phyloP scores from a whole-genome alignment of 139 green algal species.

The Chlamydomonas eustigma region DNA sequence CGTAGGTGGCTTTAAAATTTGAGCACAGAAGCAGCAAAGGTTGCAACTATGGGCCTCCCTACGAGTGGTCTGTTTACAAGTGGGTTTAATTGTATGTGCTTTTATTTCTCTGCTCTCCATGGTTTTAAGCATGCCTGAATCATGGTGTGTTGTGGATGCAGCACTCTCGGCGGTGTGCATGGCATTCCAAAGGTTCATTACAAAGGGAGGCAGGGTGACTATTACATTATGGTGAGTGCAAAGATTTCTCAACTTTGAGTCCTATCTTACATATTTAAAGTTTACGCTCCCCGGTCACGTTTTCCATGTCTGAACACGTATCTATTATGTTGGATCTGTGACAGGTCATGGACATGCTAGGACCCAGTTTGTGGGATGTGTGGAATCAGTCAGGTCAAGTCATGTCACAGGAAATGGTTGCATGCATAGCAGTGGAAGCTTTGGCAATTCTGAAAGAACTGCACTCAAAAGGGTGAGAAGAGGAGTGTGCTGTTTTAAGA shows the following conservation, averaged over 20 bases:
- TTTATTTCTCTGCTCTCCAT: too few species aligned
- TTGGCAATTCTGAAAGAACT: slow-evolving; percentile 92
- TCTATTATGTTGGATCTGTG: neutral
- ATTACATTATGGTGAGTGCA: slow-evolving; percentile 97
- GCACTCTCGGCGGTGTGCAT: slow-evolving; percentile 69
- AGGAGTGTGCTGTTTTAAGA: too few species aligned
- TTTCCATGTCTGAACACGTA: too few species aligned
- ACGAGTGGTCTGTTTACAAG: slow-evolving; percentile 98
- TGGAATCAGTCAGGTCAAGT: slow-evolving; percentile 85
- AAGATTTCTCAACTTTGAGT: too few species aligned
- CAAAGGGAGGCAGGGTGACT: slow-evolving; percentile 96
- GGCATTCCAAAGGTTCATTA: slow-evolving; percentile 96
- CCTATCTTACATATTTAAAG: too few species aligned
- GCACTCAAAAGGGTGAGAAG: slow-evolving; percentile 22
- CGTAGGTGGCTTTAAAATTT: slow-evolving; percentile 94
- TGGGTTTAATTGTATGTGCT: too few species aligned
- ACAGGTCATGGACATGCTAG: slow-evolving; percentile 98
- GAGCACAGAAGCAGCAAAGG: slow-evolving; percentile 97
- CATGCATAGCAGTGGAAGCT: slow-evolving; percentile 96
- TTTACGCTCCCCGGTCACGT: too few species aligned
- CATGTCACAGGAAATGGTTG: slow-evolving; percentile 95
- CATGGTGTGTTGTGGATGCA: too few species aligned
- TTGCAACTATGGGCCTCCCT: slow-evolving; percentile 94
- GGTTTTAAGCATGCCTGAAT: too few species aligned
- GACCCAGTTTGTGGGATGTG: slow-evolving; percentile 96